Percentiles rank a stretch among this genome's conserved stretches.
phyloP scores from a whole-genome alignment of 306 rosid genomes.

The Macrotyloma uniflorum region DNA sequence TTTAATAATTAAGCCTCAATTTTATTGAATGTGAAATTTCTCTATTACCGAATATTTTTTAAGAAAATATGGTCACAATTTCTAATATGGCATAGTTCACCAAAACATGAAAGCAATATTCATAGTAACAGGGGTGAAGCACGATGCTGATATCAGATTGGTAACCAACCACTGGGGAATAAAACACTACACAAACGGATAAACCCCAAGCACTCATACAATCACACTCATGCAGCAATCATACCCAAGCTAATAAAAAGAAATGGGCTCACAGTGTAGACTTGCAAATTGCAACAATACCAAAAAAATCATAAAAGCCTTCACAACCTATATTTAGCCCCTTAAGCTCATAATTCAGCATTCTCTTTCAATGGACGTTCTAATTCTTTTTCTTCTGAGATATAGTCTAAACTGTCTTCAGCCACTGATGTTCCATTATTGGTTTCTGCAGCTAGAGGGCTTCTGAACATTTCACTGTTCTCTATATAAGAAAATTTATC shows the following conservation, averaged over 20 bases:
- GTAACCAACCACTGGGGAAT: background rate
- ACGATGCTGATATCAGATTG: background rate
- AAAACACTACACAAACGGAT: background rate
- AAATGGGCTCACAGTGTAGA: background rate
- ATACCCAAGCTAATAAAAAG: background rate
- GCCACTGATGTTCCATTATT: conserved; percentile 40
- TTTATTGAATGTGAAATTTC: no score
- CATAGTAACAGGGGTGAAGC: background rate
- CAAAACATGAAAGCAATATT: background rate
- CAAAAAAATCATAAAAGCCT: background rate
- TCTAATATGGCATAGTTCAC: background rate
- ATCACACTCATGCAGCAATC: conserved; percentile 18
- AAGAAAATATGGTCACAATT: no score
- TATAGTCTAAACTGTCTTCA: conserved; percentile 65
- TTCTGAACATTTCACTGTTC: conserved; percentile 49
- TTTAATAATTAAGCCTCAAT: no score
- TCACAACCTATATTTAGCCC: background rate
- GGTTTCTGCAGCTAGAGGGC: conserved; percentile 29
- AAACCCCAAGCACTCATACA: conserved; percentile 32
- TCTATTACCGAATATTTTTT: no score
- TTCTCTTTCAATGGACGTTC: conserved; percentile 46
- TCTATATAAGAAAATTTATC: conserved; percentile 60
- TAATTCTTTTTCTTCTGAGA: conserved; percentile 55
- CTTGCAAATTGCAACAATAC: background rate
- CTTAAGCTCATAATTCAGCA: conserved; percentile 14